Base-by-base conservation (phyloP, 2,329 filamentous ascomycete genomes). In the Pseudohalonectria lignicola region DNA sequence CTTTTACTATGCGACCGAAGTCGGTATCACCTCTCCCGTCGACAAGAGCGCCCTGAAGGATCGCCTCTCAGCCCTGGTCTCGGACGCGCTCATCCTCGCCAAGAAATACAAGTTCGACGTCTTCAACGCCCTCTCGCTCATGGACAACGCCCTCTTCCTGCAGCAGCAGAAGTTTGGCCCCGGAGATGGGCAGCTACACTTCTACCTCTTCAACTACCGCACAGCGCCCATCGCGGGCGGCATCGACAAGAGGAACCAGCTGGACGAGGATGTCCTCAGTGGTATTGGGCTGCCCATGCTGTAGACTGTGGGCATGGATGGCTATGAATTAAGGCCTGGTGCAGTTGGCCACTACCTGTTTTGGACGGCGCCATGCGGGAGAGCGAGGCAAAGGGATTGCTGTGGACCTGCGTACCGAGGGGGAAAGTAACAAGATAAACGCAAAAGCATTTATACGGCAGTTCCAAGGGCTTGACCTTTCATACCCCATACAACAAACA, bases 161-260 rank as follows among this genome's bases (percentile, higher is more conserved):
- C 81, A 90, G 55, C 74, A 95, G 48, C 86, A 95, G 54, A 94
- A 94, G 60, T 98, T 95, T 52, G 92, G 90, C 32, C 80, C 83
- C 5, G 92, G 92, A 23, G 92, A 98, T 57, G 92, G 92, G 34
- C 86, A 92, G 58, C 69, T 98, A 50, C 87, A 98, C 61, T 98
- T 88, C 64, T 98, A 98, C 60, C 69, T 98, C 23, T 98, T 93
- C 72, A 98, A 98, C 63, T 98, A 95, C 67, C 79, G 86, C 41
- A 85, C 86, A 11, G 79, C 84, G 43, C 78, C 80, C n/a, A 82
- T 98, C 51, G 66, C 76, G 1, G 88, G 92, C 35, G 92, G 92
- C 17, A 79, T 96, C 31, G 79, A 95, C 57, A 71, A 73, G 51
- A 76, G 73, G 53, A 94, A 93, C 55, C 65, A 77, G 49, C 68